Evolutionary conservation across 805 yeast genomes (phyloP).

Genomic region (Kazachstania kunashirensis): DNA sequence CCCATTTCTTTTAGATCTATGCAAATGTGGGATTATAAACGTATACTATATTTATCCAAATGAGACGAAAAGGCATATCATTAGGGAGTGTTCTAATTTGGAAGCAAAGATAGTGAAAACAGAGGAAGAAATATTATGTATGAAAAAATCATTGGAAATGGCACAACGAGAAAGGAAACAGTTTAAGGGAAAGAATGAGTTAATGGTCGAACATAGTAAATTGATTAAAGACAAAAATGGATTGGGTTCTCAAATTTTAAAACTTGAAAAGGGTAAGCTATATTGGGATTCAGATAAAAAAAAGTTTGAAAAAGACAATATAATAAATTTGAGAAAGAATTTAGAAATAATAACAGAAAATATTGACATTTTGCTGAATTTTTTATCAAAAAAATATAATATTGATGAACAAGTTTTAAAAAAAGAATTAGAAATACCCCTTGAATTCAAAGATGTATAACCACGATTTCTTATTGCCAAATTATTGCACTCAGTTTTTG

Average conservation of each 20-base stretch:
- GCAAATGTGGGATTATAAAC: constrained; percentile 47
- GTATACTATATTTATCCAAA: constrained; percentile 29
- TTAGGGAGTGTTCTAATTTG: not conserved
- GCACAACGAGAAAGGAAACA: not conserved
- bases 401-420: constrained; percentile 27
- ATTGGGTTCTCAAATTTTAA: not conserved
- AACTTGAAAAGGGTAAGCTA: constrained; percentile 1
- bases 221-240: constrained; percentile 4
- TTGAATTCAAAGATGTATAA: too few species aligned
- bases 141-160: constrained; percentile 7
- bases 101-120: not conserved
- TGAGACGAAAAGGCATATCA: not conserved
- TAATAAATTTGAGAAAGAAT: constrained; percentile 3
- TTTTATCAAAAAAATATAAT: constrained; percentile 28
- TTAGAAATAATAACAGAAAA: constrained; percentile 31
- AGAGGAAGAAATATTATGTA: constrained; percentile 5
- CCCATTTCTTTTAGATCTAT: constrained; percentile 26
- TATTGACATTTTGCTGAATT: constrained; percentile 33
- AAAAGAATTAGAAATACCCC: constrained; percentile 37
- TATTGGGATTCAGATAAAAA: constrained; percentile 18
- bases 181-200: constrained; percentile 4
- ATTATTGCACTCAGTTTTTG: too few species aligned
- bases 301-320: constrained; percentile 5
- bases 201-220: constrained; percentile 2
- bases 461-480: too few species aligned